These are phyloP conservation scores for Nothophaeocryptopus gaeumannii DNA, from an alignment of 2,329 filamentous ascomycete genomes.

Conservation along the genomic window DNA sequence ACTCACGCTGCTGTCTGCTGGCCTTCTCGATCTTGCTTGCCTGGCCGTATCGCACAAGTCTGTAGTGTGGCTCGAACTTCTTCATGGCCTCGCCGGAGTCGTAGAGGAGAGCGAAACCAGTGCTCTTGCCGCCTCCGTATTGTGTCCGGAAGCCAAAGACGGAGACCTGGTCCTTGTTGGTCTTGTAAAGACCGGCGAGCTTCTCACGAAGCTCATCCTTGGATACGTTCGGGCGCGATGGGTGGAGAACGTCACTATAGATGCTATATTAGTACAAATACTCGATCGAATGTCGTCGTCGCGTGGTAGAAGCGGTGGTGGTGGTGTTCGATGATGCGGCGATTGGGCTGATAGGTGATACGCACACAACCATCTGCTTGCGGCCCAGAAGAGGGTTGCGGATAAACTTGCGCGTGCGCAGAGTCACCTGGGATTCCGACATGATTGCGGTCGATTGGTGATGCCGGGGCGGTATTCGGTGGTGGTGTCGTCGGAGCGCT, in stretches of 20 bases:
- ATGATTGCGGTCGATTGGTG: constrained; percentile 57
- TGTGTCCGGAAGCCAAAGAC: constrained; percentile 98
- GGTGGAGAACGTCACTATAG: constrained; percentile 96
- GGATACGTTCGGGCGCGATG: constrained; percentile 95
- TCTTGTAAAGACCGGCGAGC: constrained; percentile 95
- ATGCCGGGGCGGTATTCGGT: constrained; percentile 3
- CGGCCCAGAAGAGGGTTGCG: constrained; percentile 97
- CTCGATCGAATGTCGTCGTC: background rate
- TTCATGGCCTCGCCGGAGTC: constrained; percentile 97
- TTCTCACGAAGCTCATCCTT: constrained; percentile 98
- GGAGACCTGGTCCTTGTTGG: constrained; percentile 93
- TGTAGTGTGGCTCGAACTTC: constrained; percentile 99
- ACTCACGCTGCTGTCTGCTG: constrained; percentile 98
- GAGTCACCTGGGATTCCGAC: constrained; percentile 67
- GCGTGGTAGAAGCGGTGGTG: background rate
- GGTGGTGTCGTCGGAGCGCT: too few relatives aligned
- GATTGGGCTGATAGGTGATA: constrained; percentile 16
- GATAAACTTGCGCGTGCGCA: constrained; percentile 99
- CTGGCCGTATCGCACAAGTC: constrained; percentile 88
- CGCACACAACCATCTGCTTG: constrained; percentile 98
- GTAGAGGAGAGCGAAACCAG: constrained; percentile 97
- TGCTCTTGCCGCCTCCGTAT: constrained; percentile 99
- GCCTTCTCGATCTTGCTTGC: constrained; percentile 95
- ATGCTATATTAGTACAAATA: constrained; percentile 21
- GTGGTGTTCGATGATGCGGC: constrained; percentile 7